Evolutionary conservation across 1,284 basidiomycete species (phyloP).

Genomic region (Paramarasmius palmivorus): DNA sequence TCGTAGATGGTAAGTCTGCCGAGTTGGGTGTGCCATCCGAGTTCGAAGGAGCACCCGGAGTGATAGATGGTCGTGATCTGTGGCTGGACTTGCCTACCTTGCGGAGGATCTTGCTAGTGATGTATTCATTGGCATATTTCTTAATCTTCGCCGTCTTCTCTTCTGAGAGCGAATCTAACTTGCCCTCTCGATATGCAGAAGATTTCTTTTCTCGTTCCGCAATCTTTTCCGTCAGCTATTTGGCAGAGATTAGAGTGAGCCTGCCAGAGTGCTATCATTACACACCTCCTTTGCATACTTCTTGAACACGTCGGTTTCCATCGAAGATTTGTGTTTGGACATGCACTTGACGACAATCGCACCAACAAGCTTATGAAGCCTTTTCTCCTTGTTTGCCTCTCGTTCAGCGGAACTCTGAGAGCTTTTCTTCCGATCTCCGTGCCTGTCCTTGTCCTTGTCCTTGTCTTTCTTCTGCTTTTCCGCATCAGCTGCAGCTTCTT

Average conservation of each 20-base stretch:
- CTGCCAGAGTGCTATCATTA: slow-evolving; percentile 15
- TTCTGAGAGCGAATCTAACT: slow-evolving; percentile 76
- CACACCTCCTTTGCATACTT: slow-evolving; percentile 91
- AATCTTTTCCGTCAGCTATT: slow-evolving; percentile 76
- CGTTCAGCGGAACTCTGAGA: slow-evolving; percentile 49
- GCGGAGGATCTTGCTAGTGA: slow-evolving; percentile 61
- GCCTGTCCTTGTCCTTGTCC: slow-evolving; percentile 32
- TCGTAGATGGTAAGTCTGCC: slow-evolving; percentile 7
- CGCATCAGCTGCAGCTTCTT: slow-evolving; percentile 39
- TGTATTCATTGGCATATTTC: slow-evolving; percentile 90
- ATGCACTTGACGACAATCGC: slow-evolving; percentile 89
- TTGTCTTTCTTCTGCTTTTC: slow-evolving; percentile 35
- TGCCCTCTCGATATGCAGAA: slow-evolving; percentile 68
- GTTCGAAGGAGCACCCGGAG: slow-evolving; percentile 21
- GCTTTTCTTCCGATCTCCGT: slow-evolving; percentile 44
- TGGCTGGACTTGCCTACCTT: slow-evolving; percentile 57
- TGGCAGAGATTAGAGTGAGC: slow-evolving; percentile 1
- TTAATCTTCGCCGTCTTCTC: slow-evolving; percentile 92
- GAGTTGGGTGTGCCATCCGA: slow-evolving; percentile 10
- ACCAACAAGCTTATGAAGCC: slow-evolving; percentile 82
- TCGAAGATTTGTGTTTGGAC: slow-evolving; percentile 82
- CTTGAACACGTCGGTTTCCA: slow-evolving; percentile 91
- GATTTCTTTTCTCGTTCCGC: slow-evolving; percentile 94
- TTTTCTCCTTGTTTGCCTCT: slow-evolving; percentile 79
- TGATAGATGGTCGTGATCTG: slow-evolving; percentile 34